Percentiles rank a stretch among this genome's conserved stretches.
These are phyloP conservation scores for Aspergillus olivimuriae DNA, from an alignment of 495 filamentous ascomycete species.

Conservation along the genomic window DNA sequence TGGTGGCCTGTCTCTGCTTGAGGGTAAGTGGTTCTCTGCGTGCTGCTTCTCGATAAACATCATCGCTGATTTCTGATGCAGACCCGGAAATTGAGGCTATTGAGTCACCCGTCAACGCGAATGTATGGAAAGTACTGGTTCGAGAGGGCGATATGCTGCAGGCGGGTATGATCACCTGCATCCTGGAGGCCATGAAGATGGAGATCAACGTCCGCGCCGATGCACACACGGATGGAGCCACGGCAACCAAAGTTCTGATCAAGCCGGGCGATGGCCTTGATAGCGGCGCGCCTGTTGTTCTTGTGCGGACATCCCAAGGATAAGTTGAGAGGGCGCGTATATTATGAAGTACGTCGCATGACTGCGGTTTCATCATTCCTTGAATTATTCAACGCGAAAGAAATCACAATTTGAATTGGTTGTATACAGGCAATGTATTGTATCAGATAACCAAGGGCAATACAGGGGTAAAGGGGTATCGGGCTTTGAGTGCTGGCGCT, in stretches of 20 bases:
- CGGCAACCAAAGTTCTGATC: not conserved
- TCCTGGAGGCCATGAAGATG: slow-evolving; percentile 8
- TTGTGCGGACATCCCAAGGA: no score
- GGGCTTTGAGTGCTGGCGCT: no score
- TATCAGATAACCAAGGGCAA: no score
- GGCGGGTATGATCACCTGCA: not conserved
- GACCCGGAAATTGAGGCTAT: not conserved
- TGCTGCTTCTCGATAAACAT: not conserved
- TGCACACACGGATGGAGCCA: not conserved
- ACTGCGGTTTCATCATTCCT: no score
- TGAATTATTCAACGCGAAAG: no score
- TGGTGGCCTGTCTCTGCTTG: not conserved
- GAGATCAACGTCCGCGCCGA: slow-evolving; percentile 2
- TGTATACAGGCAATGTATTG: no score
- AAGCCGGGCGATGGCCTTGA: not conserved
- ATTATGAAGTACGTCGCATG: no score
- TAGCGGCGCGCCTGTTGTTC: slow-evolving; percentile 1
- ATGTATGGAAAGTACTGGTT: slow-evolving; percentile 5
- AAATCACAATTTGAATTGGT: no score
- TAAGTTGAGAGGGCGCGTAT: no score
- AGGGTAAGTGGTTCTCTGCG: not conserved
- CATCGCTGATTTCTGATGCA: not conserved
- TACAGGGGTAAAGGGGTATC: no score
- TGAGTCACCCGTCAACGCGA: slow-evolving; percentile 3
- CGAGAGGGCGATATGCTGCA: not conserved